Conservation (phyloP, 495 filamentous ascomycete genomes). For the Penicillium paradoxum region DNA sequence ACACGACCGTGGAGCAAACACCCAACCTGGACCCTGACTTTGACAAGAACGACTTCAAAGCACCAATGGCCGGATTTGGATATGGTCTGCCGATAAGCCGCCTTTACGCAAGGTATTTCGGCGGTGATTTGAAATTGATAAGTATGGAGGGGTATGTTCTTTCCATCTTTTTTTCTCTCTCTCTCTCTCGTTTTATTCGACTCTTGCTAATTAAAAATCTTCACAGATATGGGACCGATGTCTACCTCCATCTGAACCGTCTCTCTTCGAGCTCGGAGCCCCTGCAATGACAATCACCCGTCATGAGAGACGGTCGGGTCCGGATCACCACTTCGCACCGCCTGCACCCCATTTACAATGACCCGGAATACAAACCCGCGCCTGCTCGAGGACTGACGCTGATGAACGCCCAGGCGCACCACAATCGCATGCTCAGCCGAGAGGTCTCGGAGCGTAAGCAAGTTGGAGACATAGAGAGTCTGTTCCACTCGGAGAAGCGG, state of each 20-base stretch:
- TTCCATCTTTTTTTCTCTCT: constrained; percentile 11
- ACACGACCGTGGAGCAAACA: constrained; percentile 94
- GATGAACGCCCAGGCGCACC: constrained; percentile 55
- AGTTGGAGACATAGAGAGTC: constrained; percentile 75
- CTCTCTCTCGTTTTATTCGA: background rate
- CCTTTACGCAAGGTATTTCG: constrained; percentile 94
- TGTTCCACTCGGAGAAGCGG: constrained; percentile 35
- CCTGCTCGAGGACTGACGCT: constrained; percentile 83
- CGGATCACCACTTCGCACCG: constrained; percentile 45
- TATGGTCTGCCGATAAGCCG: constrained; percentile 92
- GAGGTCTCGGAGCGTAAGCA: constrained; percentile 82
- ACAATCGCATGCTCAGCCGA: constrained; percentile 48
- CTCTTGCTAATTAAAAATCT: constrained; percentile 8
- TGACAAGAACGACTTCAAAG: constrained; percentile 99
- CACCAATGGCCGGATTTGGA: constrained; percentile 97
- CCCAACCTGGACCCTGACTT: constrained; percentile 95
- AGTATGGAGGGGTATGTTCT: constrained; percentile 99
- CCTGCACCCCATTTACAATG: constrained; percentile 41
- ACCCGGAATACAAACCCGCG: constrained; percentile 32
- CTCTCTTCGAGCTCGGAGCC: constrained; percentile 94
- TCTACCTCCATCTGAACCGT: constrained; percentile 95
- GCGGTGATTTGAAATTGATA: constrained; percentile 93
- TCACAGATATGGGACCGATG: constrained; percentile 91
- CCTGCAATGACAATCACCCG: constrained; percentile 96
- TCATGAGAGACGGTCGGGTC: constrained; percentile 74